phyloP scores from a whole-genome alignment of 306 rosid species.

The Myrica gale region DNA sequence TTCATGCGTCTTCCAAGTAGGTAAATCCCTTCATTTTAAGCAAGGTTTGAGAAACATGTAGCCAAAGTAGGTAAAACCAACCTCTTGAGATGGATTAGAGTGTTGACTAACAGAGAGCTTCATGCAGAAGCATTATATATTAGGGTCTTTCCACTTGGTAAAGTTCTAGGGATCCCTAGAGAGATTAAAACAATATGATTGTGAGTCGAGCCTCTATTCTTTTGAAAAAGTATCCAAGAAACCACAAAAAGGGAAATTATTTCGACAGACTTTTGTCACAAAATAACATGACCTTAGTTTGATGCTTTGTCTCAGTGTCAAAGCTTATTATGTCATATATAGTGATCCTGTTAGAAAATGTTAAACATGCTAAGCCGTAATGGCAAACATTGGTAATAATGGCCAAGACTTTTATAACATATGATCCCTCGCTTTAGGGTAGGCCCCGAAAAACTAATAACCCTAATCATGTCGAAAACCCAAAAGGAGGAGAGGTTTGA shows the following conservation, averaged over 20 bases:
- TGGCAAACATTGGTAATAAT: conserved; percentile 50
- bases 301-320: conserved; percentile 31
- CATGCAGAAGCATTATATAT: not conserved
- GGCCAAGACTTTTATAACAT: conserved; percentile 38
- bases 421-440: conserved; percentile 30
- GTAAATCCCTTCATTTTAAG: too few relatives aligned
- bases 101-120: too few relatives aligned
- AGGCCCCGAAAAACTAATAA: conserved; percentile 32
- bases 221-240: too few relatives aligned
- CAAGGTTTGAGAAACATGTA: too few relatives aligned
- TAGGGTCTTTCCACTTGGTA: not conserved
- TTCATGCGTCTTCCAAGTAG: too few relatives aligned
- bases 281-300: conserved; percentile 13
- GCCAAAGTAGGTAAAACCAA: too few relatives aligned
- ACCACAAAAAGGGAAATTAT: not conserved
- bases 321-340: conserved; percentile 26
- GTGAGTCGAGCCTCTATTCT: not conserved
- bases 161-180: not conserved
- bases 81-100: too few relatives aligned
- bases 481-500: conserved; percentile 2
- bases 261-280: not conserved
- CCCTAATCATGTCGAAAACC: conserved; percentile 29
- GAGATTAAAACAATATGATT: conserved; percentile 2
- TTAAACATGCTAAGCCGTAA: conserved; percentile 35
- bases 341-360: conserved; percentile 36